Evolutionary conservation across 139 green algal genomes (phyloP), one percentile per base, ranked within the genome.

Genomic region (Volvox reticuliferus): DNA sequence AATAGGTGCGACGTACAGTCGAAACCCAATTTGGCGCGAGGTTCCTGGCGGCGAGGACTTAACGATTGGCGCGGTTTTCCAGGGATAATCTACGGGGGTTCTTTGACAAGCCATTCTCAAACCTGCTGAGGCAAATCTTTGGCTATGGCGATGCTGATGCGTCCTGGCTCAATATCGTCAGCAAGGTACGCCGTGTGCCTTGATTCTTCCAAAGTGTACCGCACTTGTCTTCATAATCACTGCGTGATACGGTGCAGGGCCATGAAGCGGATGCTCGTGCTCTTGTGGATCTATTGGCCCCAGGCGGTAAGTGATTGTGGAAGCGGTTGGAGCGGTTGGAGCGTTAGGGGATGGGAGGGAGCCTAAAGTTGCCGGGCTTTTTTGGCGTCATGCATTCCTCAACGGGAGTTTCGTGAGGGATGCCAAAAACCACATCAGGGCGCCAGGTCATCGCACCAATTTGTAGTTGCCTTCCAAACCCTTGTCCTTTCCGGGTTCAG

Each of bases 81-180:
- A 98, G 96, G 86, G 97, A 98, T 92, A 98, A 98, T 89, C 82
- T 96, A 28, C 92, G 97, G 0, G 95, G 94, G 12, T 98, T 98
- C 93, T 98, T 98, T 77, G 97, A 98, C 69, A 93, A 95, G 71
- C 98, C 94, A 82, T 98, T 98, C 50, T 92, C 95, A 0, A 93
- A 94, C 1, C 92, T 98, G 62, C 92, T 98, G 24, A 96, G 95
- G 85, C 93, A 93, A 1, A 87, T 97, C 2, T 98, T 98, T 92
- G 97, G 97, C 21, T 98, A 97, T 87, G 96, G 96, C 78, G 95
- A 96, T 75, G 91, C 93, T 81, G 94, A 96, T 75, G 91, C 93
- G 18, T 95, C 93, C 83, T 98, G 96, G 96, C 93, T 98, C 12
- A 96, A 92, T 78, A 84, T 94, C 5, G 94, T 96, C 0, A 92